These are phyloP conservation scores for Boletus reticuloceps DNA, from an alignment of 768 basidiomycete species.

Conservation along the genomic window DNA sequence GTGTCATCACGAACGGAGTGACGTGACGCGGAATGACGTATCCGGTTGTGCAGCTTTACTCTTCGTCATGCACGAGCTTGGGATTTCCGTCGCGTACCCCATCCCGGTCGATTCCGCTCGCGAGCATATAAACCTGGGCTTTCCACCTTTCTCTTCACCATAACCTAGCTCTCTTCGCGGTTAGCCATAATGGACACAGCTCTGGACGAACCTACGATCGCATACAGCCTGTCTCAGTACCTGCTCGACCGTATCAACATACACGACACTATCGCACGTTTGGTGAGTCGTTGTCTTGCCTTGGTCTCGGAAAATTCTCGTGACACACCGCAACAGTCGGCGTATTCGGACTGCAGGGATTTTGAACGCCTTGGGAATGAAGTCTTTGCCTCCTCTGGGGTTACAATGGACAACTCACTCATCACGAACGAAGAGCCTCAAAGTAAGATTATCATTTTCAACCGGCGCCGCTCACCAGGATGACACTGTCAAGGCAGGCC, in stretches of 20 bases:
- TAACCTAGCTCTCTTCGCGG: background rate
- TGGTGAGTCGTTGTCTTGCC: constrained; percentile 14
- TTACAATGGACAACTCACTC: constrained; percentile 22
- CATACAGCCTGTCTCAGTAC: constrained; percentile 21
- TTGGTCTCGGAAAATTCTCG: background rate
- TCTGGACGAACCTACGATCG: constrained; percentile 3
- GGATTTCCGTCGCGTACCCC: background rate
- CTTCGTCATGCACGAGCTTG: background rate
- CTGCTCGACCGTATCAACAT: constrained; percentile 27
- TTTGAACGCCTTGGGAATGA: constrained; percentile 26
- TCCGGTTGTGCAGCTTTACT: background rate
- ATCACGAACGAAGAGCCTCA: constrained; percentile 19
- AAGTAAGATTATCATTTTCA: constrained; percentile 1
- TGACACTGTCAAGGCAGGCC: constrained; percentile 15
- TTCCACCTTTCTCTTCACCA: background rate
- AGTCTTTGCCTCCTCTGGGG: constrained; percentile 24
- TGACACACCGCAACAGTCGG: constrained; percentile 9
- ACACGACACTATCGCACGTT: constrained; percentile 25
- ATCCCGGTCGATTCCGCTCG: constrained; percentile 6
- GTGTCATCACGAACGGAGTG: too few species aligned
- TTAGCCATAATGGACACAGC: constrained; percentile 6
- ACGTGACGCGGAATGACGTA: too few species aligned
- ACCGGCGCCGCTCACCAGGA: background rate
- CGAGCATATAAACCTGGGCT: constrained; percentile 9
- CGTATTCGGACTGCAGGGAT: constrained; percentile 25